A percentile compares a stretch with the other conserved stretches of the same genome.
phyloP scores from a whole-genome alignment of 1,284 basidiomycete species.

The Leccinum griseonigrum region DNA sequence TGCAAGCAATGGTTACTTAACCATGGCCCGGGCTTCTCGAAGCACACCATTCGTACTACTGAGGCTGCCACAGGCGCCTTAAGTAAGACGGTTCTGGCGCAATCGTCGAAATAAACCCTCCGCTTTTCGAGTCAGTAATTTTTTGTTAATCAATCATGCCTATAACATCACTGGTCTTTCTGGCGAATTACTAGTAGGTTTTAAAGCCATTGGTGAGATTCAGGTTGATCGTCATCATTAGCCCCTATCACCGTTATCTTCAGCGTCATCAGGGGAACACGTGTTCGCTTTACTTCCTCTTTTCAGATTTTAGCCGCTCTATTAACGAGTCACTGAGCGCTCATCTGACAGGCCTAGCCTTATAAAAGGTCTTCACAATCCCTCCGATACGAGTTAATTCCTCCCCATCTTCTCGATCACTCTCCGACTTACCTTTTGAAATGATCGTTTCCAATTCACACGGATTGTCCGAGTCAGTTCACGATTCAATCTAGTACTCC shows the following conservation, averaged over 20 bases:
- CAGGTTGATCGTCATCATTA: not conserved
- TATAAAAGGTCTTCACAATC: not conserved
- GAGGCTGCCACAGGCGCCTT: not conserved
- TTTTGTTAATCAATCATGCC: too few relatives aligned
- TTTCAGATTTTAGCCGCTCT: not conserved
- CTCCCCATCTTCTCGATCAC: not conserved
- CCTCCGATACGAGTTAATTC: not conserved
- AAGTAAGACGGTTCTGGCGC: not conserved
- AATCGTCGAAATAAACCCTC: too few relatives aligned
- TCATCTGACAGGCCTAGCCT: not conserved
- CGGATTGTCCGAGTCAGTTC: not conserved
- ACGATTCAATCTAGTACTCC: not conserved
- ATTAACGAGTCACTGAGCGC: not conserved
- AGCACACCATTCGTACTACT: not conserved
- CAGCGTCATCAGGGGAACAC: not conserved
- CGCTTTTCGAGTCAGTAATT: not conserved
- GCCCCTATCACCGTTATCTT: not conserved
- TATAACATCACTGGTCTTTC: not conserved
- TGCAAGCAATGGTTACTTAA: not conserved
- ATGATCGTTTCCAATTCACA: not conserved
- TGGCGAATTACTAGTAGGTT: not conserved
- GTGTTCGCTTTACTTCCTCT: not conserved
- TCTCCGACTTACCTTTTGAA: not conserved
- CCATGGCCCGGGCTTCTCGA: not conserved
- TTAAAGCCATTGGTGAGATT: not conserved